Evolutionary conservation across 2,329 filamentous ascomycete species (phyloP), one percentile per base, ranked within the genome.

Genomic region (Monosporascus sp.): DNA sequence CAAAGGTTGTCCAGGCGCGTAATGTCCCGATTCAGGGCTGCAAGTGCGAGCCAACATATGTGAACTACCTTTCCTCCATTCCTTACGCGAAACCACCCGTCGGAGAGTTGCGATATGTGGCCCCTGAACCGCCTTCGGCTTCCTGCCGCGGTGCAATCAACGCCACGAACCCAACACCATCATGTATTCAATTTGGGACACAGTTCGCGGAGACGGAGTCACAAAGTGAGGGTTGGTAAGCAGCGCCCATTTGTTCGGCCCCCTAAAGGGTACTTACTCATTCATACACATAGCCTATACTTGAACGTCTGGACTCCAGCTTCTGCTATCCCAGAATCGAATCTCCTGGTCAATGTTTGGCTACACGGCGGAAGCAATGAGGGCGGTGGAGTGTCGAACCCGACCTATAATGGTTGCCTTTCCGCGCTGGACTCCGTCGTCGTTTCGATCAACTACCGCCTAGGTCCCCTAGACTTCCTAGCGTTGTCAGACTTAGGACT

Each of bases 381-480:
- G 41, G 61, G 54, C 1, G 62, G 62, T 17, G 60, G 62, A 0
- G 51, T 63, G 15, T 60, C 60, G 1, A 53, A 64, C 36, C 57
- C 62, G 9, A 57, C 54, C 6, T 65, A 65, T 37, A 54, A 57
- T 25, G 62, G 60, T 2, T 65, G 62, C 46, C 56, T 55, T 42
- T 56, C 60, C 2, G 62, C 61, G 9, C 49, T 36, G 25, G 58
- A 65, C 51, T 60, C 60, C 2, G 57, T 67, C n/a, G 48, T 65
- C 1, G 62, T 68, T 22, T 62, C 64, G 4, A 52, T 65, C 42
- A 64, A 62, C 52, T 76, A 76, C 52, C 72, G 77, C 5, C 65
- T 79, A 2, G 77, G 76, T 1, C 70, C 72, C 0, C 68, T 78
- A 18, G 78, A 77, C 1, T 81, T 77, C 56, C 65, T 81, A 6